Conservation (phyloP, 371 early-diverging fungal species). For the Quaeritorhiza haematococci region DNA sequence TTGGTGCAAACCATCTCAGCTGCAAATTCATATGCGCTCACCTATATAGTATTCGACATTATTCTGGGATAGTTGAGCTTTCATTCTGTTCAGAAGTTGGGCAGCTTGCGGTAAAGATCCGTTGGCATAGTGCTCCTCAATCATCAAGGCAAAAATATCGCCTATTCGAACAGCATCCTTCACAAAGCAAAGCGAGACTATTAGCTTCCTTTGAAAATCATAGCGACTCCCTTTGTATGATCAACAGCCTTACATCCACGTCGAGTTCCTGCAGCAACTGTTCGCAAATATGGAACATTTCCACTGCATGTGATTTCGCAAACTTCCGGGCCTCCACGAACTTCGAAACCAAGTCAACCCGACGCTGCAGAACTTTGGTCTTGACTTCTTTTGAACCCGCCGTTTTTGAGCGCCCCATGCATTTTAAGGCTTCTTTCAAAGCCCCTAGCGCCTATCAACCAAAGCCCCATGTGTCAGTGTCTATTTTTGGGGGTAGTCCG, state of each 20-base stretch:
- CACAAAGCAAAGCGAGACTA: not conserved
- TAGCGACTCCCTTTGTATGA: too few relatives aligned
- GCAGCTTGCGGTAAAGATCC: slow-evolving; percentile 29
- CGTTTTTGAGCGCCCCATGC: slow-evolving; percentile 19
- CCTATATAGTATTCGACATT: slow-evolving; percentile 39
- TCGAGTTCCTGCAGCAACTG: slow-evolving; percentile 31
- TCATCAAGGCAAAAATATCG: slow-evolving; percentile 48
- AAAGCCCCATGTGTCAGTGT: not conserved
- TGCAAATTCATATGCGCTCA: too few relatives aligned
- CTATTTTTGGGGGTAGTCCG: not conserved
- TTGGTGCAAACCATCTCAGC: too few relatives aligned
- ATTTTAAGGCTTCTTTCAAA: slow-evolving; percentile 34
- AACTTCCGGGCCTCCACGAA: slow-evolving; percentile 33
- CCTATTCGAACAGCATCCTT: slow-evolving; percentile 35
- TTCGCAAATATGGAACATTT: slow-evolving; percentile 33
- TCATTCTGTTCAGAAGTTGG: slow-evolving; percentile 23
- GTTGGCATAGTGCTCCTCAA: slow-evolving; percentile 29
- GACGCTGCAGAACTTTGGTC: slow-evolving; percentile 10
- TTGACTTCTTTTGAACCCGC: not conserved
- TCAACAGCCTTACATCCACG: slow-evolving; percentile 30
- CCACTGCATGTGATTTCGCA: slow-evolving; percentile 12
- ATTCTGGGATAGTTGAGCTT: slow-evolving; percentile 9
- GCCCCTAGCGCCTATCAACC: slow-evolving; percentile 35
- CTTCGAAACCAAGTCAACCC: slow-evolving; percentile 22
- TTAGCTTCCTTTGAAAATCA: not conserved